These are phyloP conservation scores for Tricholoma sp. DNA, from an alignment of 768 basidiomycete genomes.

Conservation along the genomic window DNA sequence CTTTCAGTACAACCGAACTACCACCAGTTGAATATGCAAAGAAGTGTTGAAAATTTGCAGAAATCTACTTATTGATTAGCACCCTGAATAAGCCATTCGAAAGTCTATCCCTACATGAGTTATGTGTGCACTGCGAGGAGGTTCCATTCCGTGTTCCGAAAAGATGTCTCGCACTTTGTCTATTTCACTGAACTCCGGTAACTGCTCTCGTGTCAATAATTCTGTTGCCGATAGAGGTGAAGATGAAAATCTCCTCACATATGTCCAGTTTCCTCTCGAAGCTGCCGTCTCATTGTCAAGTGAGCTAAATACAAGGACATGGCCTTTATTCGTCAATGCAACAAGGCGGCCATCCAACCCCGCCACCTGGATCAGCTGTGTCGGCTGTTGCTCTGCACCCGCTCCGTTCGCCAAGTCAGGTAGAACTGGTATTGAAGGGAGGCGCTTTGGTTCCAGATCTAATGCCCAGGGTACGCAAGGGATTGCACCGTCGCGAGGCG, in stretches of 20 bases:
- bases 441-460: constrained; percentile 43
- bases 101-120: constrained; percentile 61
- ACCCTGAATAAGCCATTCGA: not conserved
- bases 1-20: constrained; percentile 71
- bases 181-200: constrained; percentile 69
- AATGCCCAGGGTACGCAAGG: constrained; percentile 61
- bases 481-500: constrained; percentile 39
- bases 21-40: constrained; percentile 73
- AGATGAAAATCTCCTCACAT: constrained; percentile 41
- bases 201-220: constrained; percentile 32
- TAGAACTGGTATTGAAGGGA: constrained; percentile 58
- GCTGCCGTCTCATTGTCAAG: constrained; percentile 37
- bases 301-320: constrained; percentile 61
- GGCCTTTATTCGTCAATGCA: constrained; percentile 75
- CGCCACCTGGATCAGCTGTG: constrained; percentile 73
- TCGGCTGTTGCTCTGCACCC: constrained; percentile 20
- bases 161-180: constrained; percentile 36
- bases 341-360: constrained; percentile 68
- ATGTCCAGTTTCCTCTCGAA: constrained; percentile 54
- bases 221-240: not conserved
- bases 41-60: constrained; percentile 80
- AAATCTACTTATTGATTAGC: constrained; percentile 48
- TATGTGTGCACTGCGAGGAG: constrained; percentile 51
- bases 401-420: constrained; percentile 41
- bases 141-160: constrained; percentile 10